phyloP scores from a whole-genome alignment of 805 yeast species.

The Helenozyma rhizophorensis region DNA sequence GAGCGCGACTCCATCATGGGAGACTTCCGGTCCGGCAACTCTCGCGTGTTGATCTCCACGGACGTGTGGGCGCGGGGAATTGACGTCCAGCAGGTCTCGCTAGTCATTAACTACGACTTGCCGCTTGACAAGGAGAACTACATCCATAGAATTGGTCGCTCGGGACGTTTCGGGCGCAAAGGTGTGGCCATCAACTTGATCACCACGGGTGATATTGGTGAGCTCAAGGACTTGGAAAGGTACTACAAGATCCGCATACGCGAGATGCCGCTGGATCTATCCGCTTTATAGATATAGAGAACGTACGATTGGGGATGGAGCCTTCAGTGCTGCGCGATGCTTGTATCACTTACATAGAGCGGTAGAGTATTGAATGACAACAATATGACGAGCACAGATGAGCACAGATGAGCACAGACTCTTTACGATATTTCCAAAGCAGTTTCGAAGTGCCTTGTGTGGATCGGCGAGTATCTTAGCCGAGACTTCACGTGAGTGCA shows the following conservation, averaged over 20 bases:
- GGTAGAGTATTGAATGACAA: too few relatives aligned
- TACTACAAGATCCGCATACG: slow-evolving; percentile 71
- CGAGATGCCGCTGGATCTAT: slow-evolving; percentile 55
- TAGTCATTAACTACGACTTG: slow-evolving; percentile 92
- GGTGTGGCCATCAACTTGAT: slow-evolving; percentile 96
- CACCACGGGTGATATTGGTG: slow-evolving; percentile 70
- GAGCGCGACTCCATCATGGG: slow-evolving; percentile 94
- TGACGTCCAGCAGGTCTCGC: slow-evolving; percentile 95
- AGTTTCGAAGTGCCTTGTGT: too few relatives aligned
- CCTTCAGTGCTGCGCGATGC: too few relatives aligned
- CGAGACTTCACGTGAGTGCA: slow-evolving; percentile 12
- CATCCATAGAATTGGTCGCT: slow-evolving; percentile 96
- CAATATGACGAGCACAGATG: too few relatives aligned
- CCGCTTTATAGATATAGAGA: slow-evolving; percentile 4
- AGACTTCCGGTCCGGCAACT: slow-evolving; percentile 90
- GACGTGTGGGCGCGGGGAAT: slow-evolving; percentile 98
- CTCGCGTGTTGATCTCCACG: slow-evolving; percentile 91
- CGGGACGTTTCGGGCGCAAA: slow-evolving; percentile 97
- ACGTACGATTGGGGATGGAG: too few relatives aligned
- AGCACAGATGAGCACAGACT: too few relatives aligned
- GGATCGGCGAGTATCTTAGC: too few relatives aligned
- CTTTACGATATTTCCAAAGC: too few relatives aligned
- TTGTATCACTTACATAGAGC: too few relatives aligned
- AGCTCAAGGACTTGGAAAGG: slow-evolving; percentile 69
- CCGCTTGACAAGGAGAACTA: slow-evolving; percentile 93